phyloP scores from a whole-genome alignment of 2,329 filamentous ascomycete genomes.

The Clarireedia sp. region DNA sequence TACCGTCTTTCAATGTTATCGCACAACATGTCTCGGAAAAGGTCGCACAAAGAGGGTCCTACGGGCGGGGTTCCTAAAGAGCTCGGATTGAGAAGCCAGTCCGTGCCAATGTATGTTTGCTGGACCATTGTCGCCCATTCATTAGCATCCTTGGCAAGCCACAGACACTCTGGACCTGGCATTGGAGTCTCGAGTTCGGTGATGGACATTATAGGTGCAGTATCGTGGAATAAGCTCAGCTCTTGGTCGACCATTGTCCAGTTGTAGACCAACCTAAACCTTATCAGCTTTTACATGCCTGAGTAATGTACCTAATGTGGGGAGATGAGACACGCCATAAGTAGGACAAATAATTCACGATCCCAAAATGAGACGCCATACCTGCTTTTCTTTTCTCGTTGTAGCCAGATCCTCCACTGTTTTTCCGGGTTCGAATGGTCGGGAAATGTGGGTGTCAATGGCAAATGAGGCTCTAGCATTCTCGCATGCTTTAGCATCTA shows the following conservation, averaged over 20 bases:
- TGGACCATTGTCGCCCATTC: conserved; percentile 55
- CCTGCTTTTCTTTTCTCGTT: conserved; percentile 56
- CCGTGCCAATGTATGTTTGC: conserved; percentile 45
- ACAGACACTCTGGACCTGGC: conserved; percentile 52
- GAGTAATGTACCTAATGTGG: background rate
- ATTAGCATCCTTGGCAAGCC: conserved; percentile 49
- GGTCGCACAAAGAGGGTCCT: conserved; percentile 52
- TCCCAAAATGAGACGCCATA: conserved; percentile 29
- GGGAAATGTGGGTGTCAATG: conserved; percentile 35
- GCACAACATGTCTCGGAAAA: conserved; percentile 61
- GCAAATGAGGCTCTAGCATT: conserved; percentile 48
- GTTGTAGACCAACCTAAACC: conserved; percentile 57
- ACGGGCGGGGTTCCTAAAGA: conserved; percentile 40
- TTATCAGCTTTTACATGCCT: background rate
- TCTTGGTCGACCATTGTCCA: conserved; percentile 72
- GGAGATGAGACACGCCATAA: background rate
- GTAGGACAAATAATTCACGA: too few species aligned
- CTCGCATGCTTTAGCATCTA: conserved; percentile 64
- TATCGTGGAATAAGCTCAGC: conserved; percentile 58
- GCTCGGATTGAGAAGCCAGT: conserved; percentile 27
- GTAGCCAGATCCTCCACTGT: conserved; percentile 57
- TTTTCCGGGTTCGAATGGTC: conserved; percentile 39
- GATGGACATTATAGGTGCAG: conserved; percentile 53
- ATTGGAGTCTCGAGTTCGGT: conserved; percentile 58
- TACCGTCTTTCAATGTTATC: conserved; percentile 50